Conservation (phyloP, 2,329 filamentous ascomycete genomes). For the Xylaria sp. region DNA sequence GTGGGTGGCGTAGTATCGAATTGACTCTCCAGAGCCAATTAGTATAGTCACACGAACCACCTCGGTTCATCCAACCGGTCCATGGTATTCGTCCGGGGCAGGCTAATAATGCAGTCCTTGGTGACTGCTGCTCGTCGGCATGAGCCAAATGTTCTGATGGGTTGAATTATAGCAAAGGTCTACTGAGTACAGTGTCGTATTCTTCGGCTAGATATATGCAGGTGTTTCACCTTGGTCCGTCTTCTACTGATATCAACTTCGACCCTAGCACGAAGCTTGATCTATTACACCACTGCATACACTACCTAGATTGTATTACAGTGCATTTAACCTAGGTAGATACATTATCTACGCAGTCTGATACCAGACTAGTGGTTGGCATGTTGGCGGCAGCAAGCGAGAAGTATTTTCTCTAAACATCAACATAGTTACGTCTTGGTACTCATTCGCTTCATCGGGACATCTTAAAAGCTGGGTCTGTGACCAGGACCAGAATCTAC, state of each 20-base stretch:
- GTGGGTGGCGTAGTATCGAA: not conserved
- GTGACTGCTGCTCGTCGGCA: slow-evolving; percentile 7
- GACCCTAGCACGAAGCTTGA: not conserved
- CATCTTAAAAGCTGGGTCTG: not conserved
- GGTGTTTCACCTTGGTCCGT: not conserved
- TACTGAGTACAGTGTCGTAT: slow-evolving; percentile 5
- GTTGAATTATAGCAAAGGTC: not conserved
- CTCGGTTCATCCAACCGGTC: slow-evolving; percentile 22
- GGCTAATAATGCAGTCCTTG: not conserved
- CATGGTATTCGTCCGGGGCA: slow-evolving; percentile 8
- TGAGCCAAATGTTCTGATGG: not conserved
- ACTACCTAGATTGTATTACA: not conserved
- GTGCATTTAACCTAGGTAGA: not conserved
- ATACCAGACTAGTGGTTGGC: not conserved
- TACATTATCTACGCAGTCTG: not conserved
- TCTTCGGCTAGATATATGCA: slow-evolving; percentile 16
- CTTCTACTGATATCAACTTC: not conserved
- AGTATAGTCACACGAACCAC: slow-evolving; percentile 5
- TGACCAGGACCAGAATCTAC: slow-evolving; percentile 5
- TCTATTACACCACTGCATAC: not conserved
- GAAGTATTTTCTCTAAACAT: not conserved
- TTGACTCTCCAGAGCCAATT: slow-evolving; percentile 15
- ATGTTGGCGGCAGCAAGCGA: not conserved
- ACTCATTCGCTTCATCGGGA: not conserved
- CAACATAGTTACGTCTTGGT: slow-evolving; percentile 4